Evolutionary conservation across 345 rosid species (phyloP), one percentile per base, ranked within the genome.

Genomic region (Aegle marmelos): DNA sequence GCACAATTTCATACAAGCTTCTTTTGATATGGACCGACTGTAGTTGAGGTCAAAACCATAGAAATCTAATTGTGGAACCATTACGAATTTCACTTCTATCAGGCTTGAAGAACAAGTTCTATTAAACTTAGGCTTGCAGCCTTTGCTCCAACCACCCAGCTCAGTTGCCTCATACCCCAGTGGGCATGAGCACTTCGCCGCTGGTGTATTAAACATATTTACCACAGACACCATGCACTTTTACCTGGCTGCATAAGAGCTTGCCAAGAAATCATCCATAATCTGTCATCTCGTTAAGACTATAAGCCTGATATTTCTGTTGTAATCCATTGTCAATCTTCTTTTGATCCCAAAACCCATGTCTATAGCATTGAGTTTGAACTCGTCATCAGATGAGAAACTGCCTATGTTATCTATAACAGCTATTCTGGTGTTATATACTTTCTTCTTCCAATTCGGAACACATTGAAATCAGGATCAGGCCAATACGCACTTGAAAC

Each of bases 401-500:
- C 31, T 60, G 4, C 89, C 91, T 2, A 41, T 19, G 21, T 80
- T 79, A 66, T 86, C 85, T 59, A 88, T 68, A 37, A 78, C 41
- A 33, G 77, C 85, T 59, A 80, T 68, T 76, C 86, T 77, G 53
- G 75, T 84, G 62, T 84, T 86, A 39, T 86, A 39, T 81, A 88
- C 57, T 2, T 70, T 24, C 85, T 79, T 73, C 89, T 83, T 9
- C 64, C 53, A 14, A 77, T 81, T 31, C 1, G 14, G 27, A 54
- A 73, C 69, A 45, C 57, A 28, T 0, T 0, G 0, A 0, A 0
- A 66, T 50, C 79, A 0, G 79, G 75, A 73, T 79, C 19, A 21
- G 89, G 91, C 91, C 88, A 86, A 27, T 88, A 88, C 31, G 81
- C 22, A 59, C 85, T 86, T 30, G 85, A 79, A 71, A 78, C 76